Evolutionary conservation across 768 basidiomycete genomes (phyloP).

Genomic region (Termitomyces sp.): DNA sequence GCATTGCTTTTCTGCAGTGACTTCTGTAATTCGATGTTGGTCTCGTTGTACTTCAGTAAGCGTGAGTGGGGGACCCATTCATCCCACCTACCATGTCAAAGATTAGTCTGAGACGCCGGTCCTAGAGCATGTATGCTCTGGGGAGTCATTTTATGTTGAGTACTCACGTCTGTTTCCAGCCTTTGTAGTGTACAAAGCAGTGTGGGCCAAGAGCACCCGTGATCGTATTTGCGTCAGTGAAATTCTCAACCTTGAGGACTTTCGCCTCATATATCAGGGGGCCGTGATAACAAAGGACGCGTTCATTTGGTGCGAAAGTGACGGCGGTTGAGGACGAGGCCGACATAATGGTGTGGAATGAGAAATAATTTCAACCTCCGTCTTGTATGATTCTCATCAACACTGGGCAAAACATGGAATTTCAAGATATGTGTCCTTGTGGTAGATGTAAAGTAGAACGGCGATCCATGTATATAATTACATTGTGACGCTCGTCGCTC

Average conservation of each 20-base stretch:
- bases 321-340: slow-evolving; percentile 26
- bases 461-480: slow-evolving; percentile 5
- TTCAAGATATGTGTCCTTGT: background rate
- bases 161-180: slow-evolving; percentile 95
- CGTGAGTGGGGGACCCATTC: slow-evolving; percentile 90
- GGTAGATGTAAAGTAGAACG: slow-evolving; percentile 1
- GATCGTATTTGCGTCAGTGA: slow-evolving; percentile 60
- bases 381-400: slow-evolving; percentile 1
- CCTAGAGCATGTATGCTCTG: background rate
- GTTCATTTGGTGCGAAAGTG: slow-evolving; percentile 61
- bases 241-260: slow-evolving; percentile 64
- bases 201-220: slow-evolving; percentile 69
- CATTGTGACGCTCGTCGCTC: slow-evolving; percentile 9
- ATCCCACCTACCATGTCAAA: slow-evolving; percentile 70
- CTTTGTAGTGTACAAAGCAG: slow-evolving; percentile 98
- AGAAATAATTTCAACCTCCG: slow-evolving; percentile 13
- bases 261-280: slow-evolving; percentile 96
- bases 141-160: background rate
- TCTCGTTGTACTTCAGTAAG: slow-evolving; percentile 81
- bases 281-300: slow-evolving; percentile 91
- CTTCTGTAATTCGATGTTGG: slow-evolving; percentile 78
- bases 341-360: slow-evolving; percentile 16
- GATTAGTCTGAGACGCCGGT: slow-evolving; percentile 5
- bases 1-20: slow-evolving; percentile 41
- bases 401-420: background rate